phyloP scores from a whole-genome alignment of 306 rosid species.

The Malus domestica region DNA sequence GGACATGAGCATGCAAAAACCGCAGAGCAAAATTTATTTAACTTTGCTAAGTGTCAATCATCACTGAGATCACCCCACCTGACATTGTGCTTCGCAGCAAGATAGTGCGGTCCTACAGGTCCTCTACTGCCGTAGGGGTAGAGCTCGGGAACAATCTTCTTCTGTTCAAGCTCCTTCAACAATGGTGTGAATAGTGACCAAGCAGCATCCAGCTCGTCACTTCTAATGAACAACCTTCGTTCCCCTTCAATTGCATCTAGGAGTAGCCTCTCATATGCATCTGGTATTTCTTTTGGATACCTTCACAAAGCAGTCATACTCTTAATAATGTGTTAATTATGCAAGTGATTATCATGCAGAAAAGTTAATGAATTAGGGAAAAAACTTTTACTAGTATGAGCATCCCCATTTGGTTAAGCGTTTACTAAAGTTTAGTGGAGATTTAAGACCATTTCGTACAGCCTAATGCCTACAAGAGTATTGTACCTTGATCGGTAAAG shows the following conservation, averaged over 20 bases:
- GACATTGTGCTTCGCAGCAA: slow-evolving; percentile 79
- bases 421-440: background rate
- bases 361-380: background rate
- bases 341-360: no score
- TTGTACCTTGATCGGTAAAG: slow-evolving; percentile 77
- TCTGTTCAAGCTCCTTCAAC: slow-evolving; percentile 78
- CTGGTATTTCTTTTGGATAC: slow-evolving; percentile 82
- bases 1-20: background rate
- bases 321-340: background rate
- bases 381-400: background rate
- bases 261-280: slow-evolving; percentile 89
- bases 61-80: slow-evolving; percentile 81
- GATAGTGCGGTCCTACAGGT: slow-evolving; percentile 92
- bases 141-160: slow-evolving; percentile 86
- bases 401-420: background rate
- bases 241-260: slow-evolving; percentile 95
- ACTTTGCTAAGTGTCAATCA: slow-evolving; percentile 24
- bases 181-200: slow-evolving; percentile 88
- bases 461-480: background rate
- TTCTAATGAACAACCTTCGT: slow-evolving; percentile 82
- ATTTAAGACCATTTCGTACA: background rate
- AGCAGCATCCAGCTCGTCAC: slow-evolving; percentile 95
- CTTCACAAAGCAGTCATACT: slow-evolving; percentile 39
- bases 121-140: slow-evolving; percentile 95
- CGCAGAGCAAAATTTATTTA: background rate